These are phyloP conservation scores for Isabelozyma heimii DNA, from an alignment of 805 yeast genomes.

Conservation along the genomic window DNA sequence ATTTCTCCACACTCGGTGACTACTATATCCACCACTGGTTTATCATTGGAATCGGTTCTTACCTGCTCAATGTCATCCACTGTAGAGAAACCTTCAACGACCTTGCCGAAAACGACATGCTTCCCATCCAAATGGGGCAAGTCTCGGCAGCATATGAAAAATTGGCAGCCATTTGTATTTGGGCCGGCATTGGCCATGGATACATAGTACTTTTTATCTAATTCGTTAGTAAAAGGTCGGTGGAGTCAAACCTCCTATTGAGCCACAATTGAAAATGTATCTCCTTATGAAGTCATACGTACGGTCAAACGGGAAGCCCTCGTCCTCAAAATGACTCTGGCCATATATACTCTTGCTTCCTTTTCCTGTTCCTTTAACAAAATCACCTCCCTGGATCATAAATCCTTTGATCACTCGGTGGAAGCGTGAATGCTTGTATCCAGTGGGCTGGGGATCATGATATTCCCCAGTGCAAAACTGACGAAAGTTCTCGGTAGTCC, in stretches of 20 bases:
- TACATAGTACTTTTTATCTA: slow-evolving; percentile 22
- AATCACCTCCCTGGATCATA: slow-evolving; percentile 48
- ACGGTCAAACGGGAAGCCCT: slow-evolving; percentile 30
- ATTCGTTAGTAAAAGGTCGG: slow-evolving; percentile 4
- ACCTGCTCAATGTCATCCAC: slow-evolving; percentile 46
- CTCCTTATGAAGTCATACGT: slow-evolving; percentile 7
- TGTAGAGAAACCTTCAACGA: slow-evolving; percentile 77
- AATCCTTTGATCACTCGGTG: slow-evolving; percentile 44
- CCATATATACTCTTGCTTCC: slow-evolving; percentile 45
- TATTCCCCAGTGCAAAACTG: slow-evolving; percentile 53
- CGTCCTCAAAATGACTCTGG: slow-evolving; percentile 40
- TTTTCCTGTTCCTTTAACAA: slow-evolving; percentile 42
- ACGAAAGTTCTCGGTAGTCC: slow-evolving; percentile 49
- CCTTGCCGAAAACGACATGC: slow-evolving; percentile 95
- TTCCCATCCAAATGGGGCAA: slow-evolving; percentile 89
- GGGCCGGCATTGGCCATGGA: slow-evolving; percentile 67
- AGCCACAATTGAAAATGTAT: not conserved
- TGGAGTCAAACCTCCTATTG: too few relatives aligned
- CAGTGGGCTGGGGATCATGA: slow-evolving; percentile 36
- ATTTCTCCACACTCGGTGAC: slow-evolving; percentile 18
- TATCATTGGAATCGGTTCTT: slow-evolving; percentile 5
- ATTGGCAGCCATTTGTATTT: slow-evolving; percentile 93
- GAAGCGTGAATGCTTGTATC: slow-evolving; percentile 37
- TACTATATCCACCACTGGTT: slow-evolving; percentile 9
- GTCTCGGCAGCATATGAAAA: slow-evolving; percentile 82